Percentiles rank a stretch among this genome's conserved stretches.
These are phyloP conservation scores for Limtongia smithiae DNA, from an alignment of 805 yeast species.

Conservation along the genomic window DNA sequence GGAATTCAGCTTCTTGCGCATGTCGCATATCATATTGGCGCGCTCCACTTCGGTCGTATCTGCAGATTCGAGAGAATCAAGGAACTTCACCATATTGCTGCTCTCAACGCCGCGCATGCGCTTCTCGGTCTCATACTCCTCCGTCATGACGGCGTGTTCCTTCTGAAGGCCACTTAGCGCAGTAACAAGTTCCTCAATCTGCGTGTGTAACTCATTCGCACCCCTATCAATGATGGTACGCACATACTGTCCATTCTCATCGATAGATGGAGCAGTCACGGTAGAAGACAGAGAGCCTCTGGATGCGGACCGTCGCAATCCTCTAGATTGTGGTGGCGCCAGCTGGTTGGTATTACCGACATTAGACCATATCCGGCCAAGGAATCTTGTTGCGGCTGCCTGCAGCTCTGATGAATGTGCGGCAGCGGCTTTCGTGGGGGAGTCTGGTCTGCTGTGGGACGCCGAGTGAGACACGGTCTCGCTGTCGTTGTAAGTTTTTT, in stretches of 20 bases:
- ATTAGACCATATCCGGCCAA: conserved; percentile 24
- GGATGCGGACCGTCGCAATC: conserved; percentile 6
- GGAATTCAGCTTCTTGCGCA: background rate
- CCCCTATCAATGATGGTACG: background rate
- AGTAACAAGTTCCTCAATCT: conserved; percentile 27
- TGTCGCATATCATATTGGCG: background rate
- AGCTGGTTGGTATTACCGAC: conserved; percentile 1
- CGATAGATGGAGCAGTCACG: conserved; percentile 5
- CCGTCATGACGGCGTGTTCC: conserved; percentile 23
- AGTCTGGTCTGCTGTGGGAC: background rate
- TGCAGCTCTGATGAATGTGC: conserved; percentile 23
- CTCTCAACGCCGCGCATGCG: conserved; percentile 26
- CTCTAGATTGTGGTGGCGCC: conserved; percentile 2
- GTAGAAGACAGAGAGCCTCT: conserved; percentile 14
- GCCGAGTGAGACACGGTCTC: no score
- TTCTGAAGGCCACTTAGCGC: conserved; percentile 26
- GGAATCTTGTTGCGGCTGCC: conserved; percentile 22
- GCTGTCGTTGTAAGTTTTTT: conserved; percentile 7
- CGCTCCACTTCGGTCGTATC: background rate
- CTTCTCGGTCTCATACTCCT: conserved; percentile 27
- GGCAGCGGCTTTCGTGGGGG: conserved; percentile 11
- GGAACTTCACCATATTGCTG: conserved; percentile 3
- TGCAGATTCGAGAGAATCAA: background rate
- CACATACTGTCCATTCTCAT: background rate
- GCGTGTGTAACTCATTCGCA: conserved; percentile 18